Evolutionary conservation across 306 rosid genomes (phyloP), one percentile per base, ranked within the genome.

Genomic region (Trifolium dubium): DNA sequence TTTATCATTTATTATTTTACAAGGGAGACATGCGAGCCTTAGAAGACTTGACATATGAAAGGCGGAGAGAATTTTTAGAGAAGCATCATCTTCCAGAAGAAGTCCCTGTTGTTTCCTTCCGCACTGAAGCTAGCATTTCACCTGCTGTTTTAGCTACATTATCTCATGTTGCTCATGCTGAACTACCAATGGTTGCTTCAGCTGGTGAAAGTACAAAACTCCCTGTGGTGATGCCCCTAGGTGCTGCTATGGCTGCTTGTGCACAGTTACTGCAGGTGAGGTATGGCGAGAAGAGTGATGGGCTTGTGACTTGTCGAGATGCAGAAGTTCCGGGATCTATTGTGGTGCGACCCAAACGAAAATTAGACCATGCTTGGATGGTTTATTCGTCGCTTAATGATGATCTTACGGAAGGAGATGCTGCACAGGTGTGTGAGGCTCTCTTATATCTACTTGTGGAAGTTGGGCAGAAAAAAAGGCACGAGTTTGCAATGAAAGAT

Each of bases 331-430:
- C 98, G 0, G 96, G 98, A 41, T 95, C 99, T 1, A 70, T 90
- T 39, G 96, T 95, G 11, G 99, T 95, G 23, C 83, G 89, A 50
- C 99, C 98, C 0, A 86, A 67, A 34, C 89, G 93, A 35, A 95
- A 87, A 76, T 41, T 95, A 71, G 99, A 90, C 85, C 97, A 95
- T 81, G 96, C 95, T 30, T 95, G 99, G 99, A 95, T 95, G 99
- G 99, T 92, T 70, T 92, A 92, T 71, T 90, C 99, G 2, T 88
- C 92, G 2, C 68, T 83, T 51, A 82, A 85, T 28, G 86, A 90
- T 43, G 86, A 92, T 77, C 80, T 83, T 55, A 29, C 77, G 0
- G 97, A 95, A 77, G 96, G 92, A 41, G 92, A 95, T 65, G 98
- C 99, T 7, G 75, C 96, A 77, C 97, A 92, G 82, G 97, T 92